A percentile compares a stretch with the other conserved stretches of the same genome.
phyloP scores from a whole-genome alignment of 495 filamentous ascomycete species.

The Penicillium flavigenum region DNA sequence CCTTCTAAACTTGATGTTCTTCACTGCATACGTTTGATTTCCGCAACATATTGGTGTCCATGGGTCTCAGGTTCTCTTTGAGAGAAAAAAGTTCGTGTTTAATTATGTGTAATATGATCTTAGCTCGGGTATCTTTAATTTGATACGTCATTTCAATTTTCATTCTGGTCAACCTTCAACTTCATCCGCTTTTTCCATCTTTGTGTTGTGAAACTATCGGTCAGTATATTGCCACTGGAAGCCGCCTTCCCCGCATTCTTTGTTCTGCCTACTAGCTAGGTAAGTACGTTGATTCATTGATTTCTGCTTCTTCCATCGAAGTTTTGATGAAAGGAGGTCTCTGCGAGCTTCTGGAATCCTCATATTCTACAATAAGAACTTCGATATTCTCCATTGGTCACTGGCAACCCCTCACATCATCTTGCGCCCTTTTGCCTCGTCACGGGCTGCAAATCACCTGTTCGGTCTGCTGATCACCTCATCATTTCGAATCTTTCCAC shows the following conservation, averaged over 20 bases:
- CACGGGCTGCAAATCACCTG: constrained; percentile 32
- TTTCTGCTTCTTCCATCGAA: neutral
- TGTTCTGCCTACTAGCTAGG: neutral
- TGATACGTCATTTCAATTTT: constrained; percentile 20
- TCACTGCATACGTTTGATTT: constrained; percentile 17
- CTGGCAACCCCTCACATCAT: constrained; percentile 6
- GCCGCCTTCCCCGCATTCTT: constrained; percentile 10
- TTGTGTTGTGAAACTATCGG: neutral
- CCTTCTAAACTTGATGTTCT: constrained; percentile 59
- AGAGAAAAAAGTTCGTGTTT: constrained; percentile 25
- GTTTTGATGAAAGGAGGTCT: neutral
- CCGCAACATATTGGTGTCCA: constrained; percentile 24
- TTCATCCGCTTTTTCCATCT: neutral
- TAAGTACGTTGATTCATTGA: neutral
- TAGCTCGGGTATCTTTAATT: constrained; percentile 21
- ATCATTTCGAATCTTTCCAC: constrained; percentile 20
- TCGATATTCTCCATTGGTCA: neutral
- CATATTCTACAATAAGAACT: neutral
- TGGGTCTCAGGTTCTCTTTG: constrained; percentile 16
- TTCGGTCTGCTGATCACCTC: constrained; percentile 31
- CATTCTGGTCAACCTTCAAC: neutral
- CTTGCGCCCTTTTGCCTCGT: constrained; percentile 9
- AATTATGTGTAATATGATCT: constrained; percentile 21
- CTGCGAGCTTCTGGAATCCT: neutral
- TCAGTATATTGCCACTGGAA: neutral